A percentile compares a stretch with the other conserved stretches of the same genome.
These are phyloP conservation scores for Coemansia sp. DNA, from an alignment of 192 early-diverging fungal genomes.

Conservation along the genomic window DNA sequence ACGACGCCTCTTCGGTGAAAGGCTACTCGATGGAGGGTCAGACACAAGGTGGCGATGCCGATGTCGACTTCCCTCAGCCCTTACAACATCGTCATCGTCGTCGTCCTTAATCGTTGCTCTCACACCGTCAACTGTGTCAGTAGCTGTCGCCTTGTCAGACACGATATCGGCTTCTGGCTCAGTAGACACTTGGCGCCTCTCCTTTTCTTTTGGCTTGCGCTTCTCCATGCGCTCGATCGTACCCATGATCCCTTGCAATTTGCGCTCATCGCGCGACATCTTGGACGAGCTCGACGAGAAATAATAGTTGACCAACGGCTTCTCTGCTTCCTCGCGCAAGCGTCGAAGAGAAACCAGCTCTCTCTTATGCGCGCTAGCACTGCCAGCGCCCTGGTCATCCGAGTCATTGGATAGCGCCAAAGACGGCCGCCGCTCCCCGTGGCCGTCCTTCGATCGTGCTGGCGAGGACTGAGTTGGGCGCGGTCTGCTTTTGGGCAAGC, in stretches of 20 bases:
- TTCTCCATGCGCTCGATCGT: constrained; percentile 67
- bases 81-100: not conserved
- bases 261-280: constrained; percentile 70
- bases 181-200: constrained; percentile 21
- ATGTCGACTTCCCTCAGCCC: not conserved
- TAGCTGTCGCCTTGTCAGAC: not conserved
- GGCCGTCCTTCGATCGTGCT: not conserved
- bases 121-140: not conserved
- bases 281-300: constrained; percentile 46
- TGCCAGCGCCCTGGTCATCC: constrained; percentile 2
- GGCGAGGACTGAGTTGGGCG: constrained; percentile 8
- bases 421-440: not conserved
- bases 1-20: constrained; percentile 25
- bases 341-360: constrained; percentile 34
- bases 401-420: constrained; percentile 2
- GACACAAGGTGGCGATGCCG: not conserved
- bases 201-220: constrained; percentile 52
- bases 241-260: constrained; percentile 66
- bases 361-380: constrained; percentile 17
- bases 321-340: constrained; percentile 46
- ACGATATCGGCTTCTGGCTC: constrained; percentile 12
- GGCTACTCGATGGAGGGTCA: constrained; percentile 10
- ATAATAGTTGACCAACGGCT: constrained; percentile 51
- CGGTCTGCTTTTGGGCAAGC: constrained; percentile 2
- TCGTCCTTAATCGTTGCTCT: constrained; percentile 2